Base-by-base conservation (phyloP, 768 basidiomycete genomes). In the Mycena filopes region DNA sequence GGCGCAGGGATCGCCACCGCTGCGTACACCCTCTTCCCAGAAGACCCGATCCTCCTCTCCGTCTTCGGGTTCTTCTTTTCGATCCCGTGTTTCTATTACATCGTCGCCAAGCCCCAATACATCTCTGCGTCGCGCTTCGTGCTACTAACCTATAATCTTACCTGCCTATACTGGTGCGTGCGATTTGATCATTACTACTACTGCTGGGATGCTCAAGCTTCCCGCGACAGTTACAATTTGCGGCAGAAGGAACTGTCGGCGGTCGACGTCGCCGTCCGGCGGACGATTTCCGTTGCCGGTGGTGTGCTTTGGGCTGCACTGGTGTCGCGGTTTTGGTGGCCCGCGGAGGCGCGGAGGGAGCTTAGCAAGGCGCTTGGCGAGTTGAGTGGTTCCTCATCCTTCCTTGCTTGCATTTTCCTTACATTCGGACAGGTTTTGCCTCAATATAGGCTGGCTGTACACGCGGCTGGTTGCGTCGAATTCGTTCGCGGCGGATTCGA, bases 391-490 rank as follows among this genome's bases (percentile, higher is more conserved):
- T 31, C 26, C 58, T 73, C 66, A 25, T n/a, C 33, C 23, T 59
- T 38, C 41, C 31, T 38, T 15, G 40, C 33, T 28, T 23, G 26
- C 49, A 40, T 29, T 36, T 65, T 18, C 53, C 55, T 13, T 33
- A 11, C 40, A 1, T 53, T 13, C n/a, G n/a, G 11, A 3, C 69
- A 97, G 96, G 69, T 96, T 97, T 75, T 96, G 94, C 71, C 78
- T 98, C 65, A 95, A 98, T 71, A 86, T 96, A 3, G 95, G 96
- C 3, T 98, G 96, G 90, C 82, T 99, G 46, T 99, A 98, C 77
- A 96, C 94, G 1, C 92, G 92, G 16, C 80, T 99, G 33, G 96
- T 98, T 11, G 89, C 90, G 26, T 89, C 92, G 29, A 96, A 98
- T 73, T 94, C 93, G 13, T 91, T 87, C 69, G 80, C 87, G 25